A percentile compares a stretch with the other conserved stretches of the same genome.
These are phyloP conservation scores for Russula lepida DNA, from an alignment of 768 basidiomycete genomes.

Conservation along the genomic window DNA sequence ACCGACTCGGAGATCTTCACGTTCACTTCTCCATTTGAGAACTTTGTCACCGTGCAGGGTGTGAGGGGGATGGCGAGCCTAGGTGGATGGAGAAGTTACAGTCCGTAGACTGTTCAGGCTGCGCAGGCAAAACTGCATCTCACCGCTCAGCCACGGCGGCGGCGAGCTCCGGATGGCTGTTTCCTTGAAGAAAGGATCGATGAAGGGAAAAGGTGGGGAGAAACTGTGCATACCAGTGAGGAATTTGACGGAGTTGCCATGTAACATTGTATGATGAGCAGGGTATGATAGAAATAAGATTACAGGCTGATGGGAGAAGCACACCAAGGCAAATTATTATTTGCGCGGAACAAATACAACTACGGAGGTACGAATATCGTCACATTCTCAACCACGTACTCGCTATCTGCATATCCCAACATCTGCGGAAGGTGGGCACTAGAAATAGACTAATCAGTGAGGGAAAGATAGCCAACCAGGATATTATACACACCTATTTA, in stretches of 20 bases:
- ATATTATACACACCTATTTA: conserved; percentile 60
- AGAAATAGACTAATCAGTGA: conserved; percentile 4
- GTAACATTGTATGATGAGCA: conserved; percentile 46
- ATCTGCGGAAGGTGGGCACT: conserved; percentile 76
- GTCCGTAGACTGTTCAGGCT: conserved; percentile 37
- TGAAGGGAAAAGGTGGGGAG: background rate
- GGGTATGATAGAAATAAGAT: background rate
- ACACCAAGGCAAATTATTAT: background rate
- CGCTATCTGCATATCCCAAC: conserved; percentile 91
- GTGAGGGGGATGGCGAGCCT: conserved; percentile 87
- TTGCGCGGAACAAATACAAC: conserved; percentile 20
- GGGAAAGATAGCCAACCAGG: background rate
- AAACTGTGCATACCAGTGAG: conserved; percentile 48
- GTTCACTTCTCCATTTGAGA: conserved; percentile 92
- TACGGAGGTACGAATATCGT: conserved; percentile 59
- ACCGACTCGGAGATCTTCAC: conserved; percentile 93
- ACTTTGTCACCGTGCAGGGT: conserved; percentile 78
- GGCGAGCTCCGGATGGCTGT: conserved; percentile 97
- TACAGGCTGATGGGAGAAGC: background rate
- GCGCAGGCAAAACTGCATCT: conserved; percentile 42
- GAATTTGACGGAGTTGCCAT: conserved; percentile 73
- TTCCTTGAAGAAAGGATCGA: conserved; percentile 48
- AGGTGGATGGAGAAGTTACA: conserved; percentile 34
- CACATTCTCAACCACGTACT: conserved; percentile 95
- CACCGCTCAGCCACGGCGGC: conserved; percentile 93